These are phyloP conservation scores for Botrytis deweyae DNA, from an alignment of 2,329 filamentous ascomycete genomes.

Conservation along the genomic window DNA sequence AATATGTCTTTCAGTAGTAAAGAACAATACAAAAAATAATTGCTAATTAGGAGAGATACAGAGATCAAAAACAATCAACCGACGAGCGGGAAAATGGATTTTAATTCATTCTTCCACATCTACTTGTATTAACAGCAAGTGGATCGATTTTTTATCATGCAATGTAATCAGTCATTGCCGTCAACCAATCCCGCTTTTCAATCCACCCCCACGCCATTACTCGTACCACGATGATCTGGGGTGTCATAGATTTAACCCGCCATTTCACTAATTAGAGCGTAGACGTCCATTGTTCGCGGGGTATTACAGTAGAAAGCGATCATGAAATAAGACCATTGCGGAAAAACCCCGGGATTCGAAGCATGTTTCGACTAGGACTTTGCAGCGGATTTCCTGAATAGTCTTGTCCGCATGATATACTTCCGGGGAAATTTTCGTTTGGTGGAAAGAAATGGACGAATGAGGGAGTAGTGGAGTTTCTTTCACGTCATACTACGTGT, in stretches of 20 bases:
- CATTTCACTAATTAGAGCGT: too few species aligned
- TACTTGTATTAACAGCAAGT: conserved; percentile 6
- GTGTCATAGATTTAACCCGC: neutral
- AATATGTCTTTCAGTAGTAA: neutral
- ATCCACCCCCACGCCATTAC: neutral
- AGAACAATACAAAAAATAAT: neutral
- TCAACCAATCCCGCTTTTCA: neutral
- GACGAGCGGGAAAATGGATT: neutral
- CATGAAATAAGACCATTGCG: neutral
- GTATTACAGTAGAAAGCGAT: neutral
- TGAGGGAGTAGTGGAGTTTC: neutral
- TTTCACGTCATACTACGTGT: neutral
- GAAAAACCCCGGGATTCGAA: neutral
- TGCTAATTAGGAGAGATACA: too few species aligned
- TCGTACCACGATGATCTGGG: neutral
- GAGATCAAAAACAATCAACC: neutral
- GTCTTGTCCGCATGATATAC: neutral
- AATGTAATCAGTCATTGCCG: neutral
- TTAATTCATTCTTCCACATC: neutral
- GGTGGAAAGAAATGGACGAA: neutral
- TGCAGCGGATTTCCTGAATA: neutral
- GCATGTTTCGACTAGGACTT: neutral
- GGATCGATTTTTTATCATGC: neutral
- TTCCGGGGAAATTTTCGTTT: neutral
- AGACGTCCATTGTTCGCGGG: neutral